Base-by-base conservation (phyloP, 306 rosid genomes). In the Clitoria ternatea region DNA sequence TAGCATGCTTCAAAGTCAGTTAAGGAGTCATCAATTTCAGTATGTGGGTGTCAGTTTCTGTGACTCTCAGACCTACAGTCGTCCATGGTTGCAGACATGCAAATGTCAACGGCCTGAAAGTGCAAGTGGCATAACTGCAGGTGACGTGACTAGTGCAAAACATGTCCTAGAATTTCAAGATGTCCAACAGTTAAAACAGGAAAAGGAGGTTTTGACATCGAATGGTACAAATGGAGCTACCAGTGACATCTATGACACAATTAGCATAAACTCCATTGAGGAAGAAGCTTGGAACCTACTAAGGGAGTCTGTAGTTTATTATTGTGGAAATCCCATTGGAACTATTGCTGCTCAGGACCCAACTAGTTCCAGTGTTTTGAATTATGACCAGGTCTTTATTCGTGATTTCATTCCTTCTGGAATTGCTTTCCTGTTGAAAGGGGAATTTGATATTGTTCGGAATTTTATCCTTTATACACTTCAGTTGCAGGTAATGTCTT, bases 321-420 rank as follows among this genome's bases (percentile, higher is more conserved):
- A 91, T 65, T 91, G 96, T 64, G 79, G 89, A 54, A 88, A 82
- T 83, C 96, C 97, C 23, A 70, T 91, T 61, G 97, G 97, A 78
- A 91, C 97, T 17, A 88, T 91, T 75, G 97, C 96, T 18, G 96
- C 97, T 36, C 83, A 72, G 55, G 97, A 91, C 75, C 89, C 92
- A 33, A 88, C 86, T 12, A 86, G 69, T 70, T 76, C 96, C 70
- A 86, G 61, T 78, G 79, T 70, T 53, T 84, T 88, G 81, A 91
- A 91, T 80, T 91, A 91, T 74, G 97, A 91, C 73, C 97, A 91
- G 66, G 96, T 91, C 79, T 91, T 91, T 63, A 86, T 91, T 66
- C 96, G 96, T 15, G 97, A 91, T 82, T 91, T 91, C 79, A 83
- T 91, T 85, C 97, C 97, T 81, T 88, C 92, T 61, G 97, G 96